These are phyloP conservation scores for Fusarium annulatum DNA, from an alignment of 2,329 filamentous ascomycete genomes.

Conservation along the genomic window DNA sequence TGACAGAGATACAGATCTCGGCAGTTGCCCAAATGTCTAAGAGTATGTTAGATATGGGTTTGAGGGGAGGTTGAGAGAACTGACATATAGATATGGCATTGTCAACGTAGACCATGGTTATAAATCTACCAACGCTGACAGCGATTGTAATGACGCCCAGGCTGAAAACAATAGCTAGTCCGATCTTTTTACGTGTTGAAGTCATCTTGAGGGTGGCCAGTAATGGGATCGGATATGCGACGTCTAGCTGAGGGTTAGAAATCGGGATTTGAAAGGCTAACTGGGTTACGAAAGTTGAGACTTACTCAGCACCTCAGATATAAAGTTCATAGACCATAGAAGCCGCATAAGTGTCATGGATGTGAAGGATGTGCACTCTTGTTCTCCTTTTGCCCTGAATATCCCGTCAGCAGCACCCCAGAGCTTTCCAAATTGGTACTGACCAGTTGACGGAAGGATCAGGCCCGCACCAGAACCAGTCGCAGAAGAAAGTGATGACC, in stretches of 20 bases:
- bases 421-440: neutral
- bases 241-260: neutral
- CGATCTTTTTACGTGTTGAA: neutral
- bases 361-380: neutral
- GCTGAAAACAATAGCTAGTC: neutral
- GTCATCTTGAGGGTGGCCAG: neutral
- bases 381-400: neutral
- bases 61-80: fast-evolving
- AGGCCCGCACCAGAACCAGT: slow-evolving; percentile 8
- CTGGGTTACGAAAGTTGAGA: neutral
- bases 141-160: neutral
- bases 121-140: slow-evolving; percentile 4
- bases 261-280: fast-evolving
- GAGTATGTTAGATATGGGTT: fast-evolving
- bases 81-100: slow-evolving; percentile 8
- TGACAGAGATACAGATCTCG: slow-evolving; percentile 10
- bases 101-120: slow-evolving; percentile 2
- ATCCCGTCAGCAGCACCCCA: fast-evolving
- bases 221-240: neutral
- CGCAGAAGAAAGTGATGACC: neutral
- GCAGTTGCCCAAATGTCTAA: slow-evolving; percentile 14
- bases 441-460: slow-evolving; percentile 8
- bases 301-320: slow-evolving; percentile 2
- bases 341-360: slow-evolving; percentile 11
- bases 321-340: slow-evolving; percentile 13